These are phyloP conservation scores for Malus sieversii DNA, from an alignment of 306 rosid species.

Conservation along the genomic window DNA sequence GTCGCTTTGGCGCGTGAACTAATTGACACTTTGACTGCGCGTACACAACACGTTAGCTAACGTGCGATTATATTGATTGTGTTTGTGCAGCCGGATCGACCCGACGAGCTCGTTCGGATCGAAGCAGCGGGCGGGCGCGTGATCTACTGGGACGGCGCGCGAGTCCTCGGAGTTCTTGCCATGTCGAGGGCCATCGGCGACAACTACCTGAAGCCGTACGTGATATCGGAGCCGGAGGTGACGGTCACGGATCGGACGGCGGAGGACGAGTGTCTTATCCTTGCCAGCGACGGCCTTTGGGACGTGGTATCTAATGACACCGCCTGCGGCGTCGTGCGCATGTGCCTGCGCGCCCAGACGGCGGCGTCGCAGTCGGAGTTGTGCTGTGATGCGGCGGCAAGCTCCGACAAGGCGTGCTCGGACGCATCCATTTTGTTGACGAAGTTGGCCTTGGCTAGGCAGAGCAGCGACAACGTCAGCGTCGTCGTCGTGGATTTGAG, in stretches of 20 bases:
- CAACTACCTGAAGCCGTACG: constrained; percentile 69
- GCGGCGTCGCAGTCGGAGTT: constrained; percentile 18
- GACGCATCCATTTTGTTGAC: constrained; percentile 79
- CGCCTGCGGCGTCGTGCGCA: constrained; percentile 69
- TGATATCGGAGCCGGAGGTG: constrained; percentile 87
- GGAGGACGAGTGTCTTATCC: constrained; percentile 70
- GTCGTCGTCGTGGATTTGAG: constrained; percentile 81
- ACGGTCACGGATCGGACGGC: constrained; percentile 47
- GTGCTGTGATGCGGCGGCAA: not conserved
- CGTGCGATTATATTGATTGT: not conserved
- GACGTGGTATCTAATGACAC: constrained; percentile 81
- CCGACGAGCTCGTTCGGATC: constrained; percentile 72
- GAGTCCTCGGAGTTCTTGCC: constrained; percentile 86
- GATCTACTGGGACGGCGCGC: constrained; percentile 78
- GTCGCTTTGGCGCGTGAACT: not conserved
- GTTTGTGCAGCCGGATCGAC: constrained; percentile 68
- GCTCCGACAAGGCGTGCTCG: constrained; percentile 59
- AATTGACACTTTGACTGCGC: not conserved
- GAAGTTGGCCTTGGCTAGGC: constrained; percentile 80
- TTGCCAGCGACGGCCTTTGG: constrained; percentile 92
- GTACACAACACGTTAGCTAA: not conserved
- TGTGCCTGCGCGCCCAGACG: constrained; percentile 49
- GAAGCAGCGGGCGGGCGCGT: constrained; percentile 80
- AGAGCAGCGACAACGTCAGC: constrained; percentile 75
- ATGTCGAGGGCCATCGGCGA: constrained; percentile 96